A percentile compares a stretch with the other conserved stretches of the same genome.
phyloP scores from a whole-genome alignment of 495 filamentous ascomycete genomes.

The Glarea lozoyensis region DNA sequence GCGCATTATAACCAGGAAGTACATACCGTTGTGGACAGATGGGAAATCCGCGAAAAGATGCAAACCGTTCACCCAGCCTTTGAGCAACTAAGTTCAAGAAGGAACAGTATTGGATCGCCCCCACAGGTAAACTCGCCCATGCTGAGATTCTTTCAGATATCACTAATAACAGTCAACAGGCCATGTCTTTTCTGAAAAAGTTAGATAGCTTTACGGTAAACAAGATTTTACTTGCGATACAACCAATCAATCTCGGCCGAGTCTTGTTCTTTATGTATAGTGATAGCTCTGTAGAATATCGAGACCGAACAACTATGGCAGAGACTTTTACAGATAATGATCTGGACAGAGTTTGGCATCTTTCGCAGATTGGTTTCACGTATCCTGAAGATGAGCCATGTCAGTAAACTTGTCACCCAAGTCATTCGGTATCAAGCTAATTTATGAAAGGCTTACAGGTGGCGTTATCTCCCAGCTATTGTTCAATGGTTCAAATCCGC shows the following conservation, averaged over 20 bases:
- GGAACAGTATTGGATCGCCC: conserved; percentile 33
- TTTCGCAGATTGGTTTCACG: conserved; percentile 66
- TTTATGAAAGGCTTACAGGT: conserved; percentile 46
- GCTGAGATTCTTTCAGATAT: neutral
- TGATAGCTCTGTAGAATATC: conserved; percentile 71
- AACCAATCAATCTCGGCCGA: conserved; percentile 55
- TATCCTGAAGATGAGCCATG: conserved; percentile 44
- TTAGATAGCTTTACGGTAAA: conserved; percentile 55
- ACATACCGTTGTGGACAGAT: conserved; percentile 63
- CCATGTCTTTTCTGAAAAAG: conserved; percentile 51
- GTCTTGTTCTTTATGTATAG: conserved; percentile 60
- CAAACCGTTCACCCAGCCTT: conserved; percentile 61
- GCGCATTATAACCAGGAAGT: conserved; percentile 49
- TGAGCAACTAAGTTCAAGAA: conserved; percentile 59
- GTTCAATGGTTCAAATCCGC: conserved; percentile 53
- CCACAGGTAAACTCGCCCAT: conserved; percentile 10
- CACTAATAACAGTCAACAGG: conserved; percentile 29
- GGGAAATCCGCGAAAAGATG: conserved; percentile 57
- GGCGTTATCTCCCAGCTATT: conserved; percentile 67
- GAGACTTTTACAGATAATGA: conserved; percentile 54
- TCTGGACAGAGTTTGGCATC: conserved; percentile 51
- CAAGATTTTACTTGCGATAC: conserved; percentile 60
- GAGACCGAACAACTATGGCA: conserved; percentile 61
- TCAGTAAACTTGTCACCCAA: conserved; percentile 21
- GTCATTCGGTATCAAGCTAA: neutral